phyloP scores from a whole-genome alignment of 257 asterid species.

The Penstemon newberryi region DNA sequence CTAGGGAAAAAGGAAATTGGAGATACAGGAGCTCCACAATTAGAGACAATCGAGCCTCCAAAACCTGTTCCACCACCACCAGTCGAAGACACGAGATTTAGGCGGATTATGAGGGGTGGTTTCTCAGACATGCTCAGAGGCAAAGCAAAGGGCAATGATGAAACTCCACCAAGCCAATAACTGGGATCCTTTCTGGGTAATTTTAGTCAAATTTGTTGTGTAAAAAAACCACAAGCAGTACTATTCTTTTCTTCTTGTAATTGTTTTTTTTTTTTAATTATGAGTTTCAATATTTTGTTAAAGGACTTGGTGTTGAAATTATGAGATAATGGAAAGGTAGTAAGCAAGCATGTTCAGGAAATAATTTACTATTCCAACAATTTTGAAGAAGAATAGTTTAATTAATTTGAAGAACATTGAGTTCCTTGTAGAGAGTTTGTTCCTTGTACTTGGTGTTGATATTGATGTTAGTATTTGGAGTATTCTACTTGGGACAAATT shows the following conservation, averaged over 20 bases:
- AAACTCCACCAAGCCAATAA: slow-evolving; percentile 47
- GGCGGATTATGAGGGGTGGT: slow-evolving; percentile 90
- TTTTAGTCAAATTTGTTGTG: slow-evolving; percentile 23
- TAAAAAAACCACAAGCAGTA: not conserved
- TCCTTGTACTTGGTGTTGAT: no score
- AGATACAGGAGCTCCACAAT: slow-evolving; percentile 39
- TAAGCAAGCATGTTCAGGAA: no score
- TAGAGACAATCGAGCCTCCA: slow-evolving; percentile 40
- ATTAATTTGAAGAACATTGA: no score
- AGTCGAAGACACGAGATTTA: slow-evolving; percentile 80
- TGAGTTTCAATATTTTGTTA: slow-evolving; percentile 26
- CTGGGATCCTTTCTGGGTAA: slow-evolving; percentile 16
- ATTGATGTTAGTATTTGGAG: no score
- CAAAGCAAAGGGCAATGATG: slow-evolving; percentile 61
- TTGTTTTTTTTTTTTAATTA: not conserved
- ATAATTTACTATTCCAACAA: no score
- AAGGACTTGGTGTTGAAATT: not conserved
- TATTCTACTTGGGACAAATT: no score
- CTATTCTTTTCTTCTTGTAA: not conserved
- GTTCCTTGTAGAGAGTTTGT: no score
- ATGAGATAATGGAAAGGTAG: not conserved
- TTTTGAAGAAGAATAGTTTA: no score
- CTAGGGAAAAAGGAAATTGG: slow-evolving; percentile 72
- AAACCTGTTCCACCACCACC: slow-evolving; percentile 46
- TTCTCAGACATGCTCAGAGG: slow-evolving; percentile 91